phyloP scores from a whole-genome alignment of 441 rosid species.

The Mallotus repandus region DNA sequence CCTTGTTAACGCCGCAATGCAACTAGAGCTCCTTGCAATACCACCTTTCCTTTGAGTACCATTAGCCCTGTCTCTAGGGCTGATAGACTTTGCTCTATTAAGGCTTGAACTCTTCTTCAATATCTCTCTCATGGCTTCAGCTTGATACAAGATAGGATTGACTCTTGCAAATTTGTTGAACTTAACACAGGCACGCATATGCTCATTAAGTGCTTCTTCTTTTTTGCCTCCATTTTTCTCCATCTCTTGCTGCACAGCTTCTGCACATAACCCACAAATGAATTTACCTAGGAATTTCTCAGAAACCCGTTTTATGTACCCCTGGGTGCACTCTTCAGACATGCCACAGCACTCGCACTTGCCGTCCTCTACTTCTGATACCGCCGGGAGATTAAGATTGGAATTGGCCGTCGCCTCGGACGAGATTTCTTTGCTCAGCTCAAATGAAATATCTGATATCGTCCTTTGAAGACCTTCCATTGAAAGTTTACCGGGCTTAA shows the following conservation, averaged over 20 bases:
- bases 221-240: slow-evolving; percentile 50
- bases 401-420: not conserved
- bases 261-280: slow-evolving; percentile 86
- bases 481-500: slow-evolving; percentile 18
- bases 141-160: slow-evolving; percentile 70
- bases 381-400: slow-evolving; percentile 17
- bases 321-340: slow-evolving; percentile 81
- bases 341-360: slow-evolving; percentile 94
- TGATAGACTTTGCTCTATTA: slow-evolving; percentile 37
- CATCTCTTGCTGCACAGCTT: slow-evolving; percentile 78
- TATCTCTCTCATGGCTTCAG: slow-evolving; percentile 86
- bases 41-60: slow-evolving; percentile 28
- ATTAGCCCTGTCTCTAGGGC: slow-evolving; percentile 38
- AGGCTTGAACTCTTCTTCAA: slow-evolving; percentile 45
- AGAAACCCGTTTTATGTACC: slow-evolving; percentile 63
- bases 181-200: slow-evolving; percentile 75
- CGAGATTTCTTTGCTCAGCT: slow-evolving; percentile 22
- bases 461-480: slow-evolving; percentile 31
- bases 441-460: slow-evolving; percentile 29
- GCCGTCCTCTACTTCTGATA: slow-evolving; percentile 69
- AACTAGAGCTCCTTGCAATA: slow-evolving; percentile 69
- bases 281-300: slow-evolving; percentile 67
- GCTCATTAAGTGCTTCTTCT: slow-evolving; percentile 68
- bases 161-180: slow-evolving; percentile 73
- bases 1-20: slow-evolving; percentile 59